These are phyloP conservation scores for Saccharomycopsis selenospora DNA, from an alignment of 805 yeast species.

Conservation along the genomic window DNA sequence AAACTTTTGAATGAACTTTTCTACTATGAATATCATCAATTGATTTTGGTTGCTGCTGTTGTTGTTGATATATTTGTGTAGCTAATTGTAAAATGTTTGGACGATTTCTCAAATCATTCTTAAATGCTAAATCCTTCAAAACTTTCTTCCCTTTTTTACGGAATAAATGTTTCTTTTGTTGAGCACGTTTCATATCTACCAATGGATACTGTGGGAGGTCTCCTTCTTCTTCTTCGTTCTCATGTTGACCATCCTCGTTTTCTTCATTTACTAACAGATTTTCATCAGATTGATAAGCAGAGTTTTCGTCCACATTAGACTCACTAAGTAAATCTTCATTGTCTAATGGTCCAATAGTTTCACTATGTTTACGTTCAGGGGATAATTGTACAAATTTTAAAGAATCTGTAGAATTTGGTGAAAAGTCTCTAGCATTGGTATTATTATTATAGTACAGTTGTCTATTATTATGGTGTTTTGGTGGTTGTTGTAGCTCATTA, in stretches of 20 bases:
- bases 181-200: constrained; percentile 3
- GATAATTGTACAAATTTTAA: too few species aligned
- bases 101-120: constrained; percentile 22
- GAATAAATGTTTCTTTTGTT: constrained; percentile 8
- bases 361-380: too few species aligned
- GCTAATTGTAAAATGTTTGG: constrained; percentile 14
- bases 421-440: too few species aligned
- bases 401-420: too few species aligned
- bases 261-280: background rate
- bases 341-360: too few species aligned
- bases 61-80: background rate
- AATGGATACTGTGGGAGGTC: constrained; percentile 16
- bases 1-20: background rate
- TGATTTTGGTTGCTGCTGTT: background rate
- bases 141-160: constrained; percentile 19
- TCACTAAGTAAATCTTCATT: too few species aligned
- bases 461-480: too few species aligned
- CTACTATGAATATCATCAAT: background rate
- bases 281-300: too few species aligned
- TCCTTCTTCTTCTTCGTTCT: constrained; percentile 6
- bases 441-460: too few species aligned
- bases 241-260: background rate
- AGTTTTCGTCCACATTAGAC: constrained; percentile 3
- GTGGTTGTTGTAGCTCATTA: background rate
- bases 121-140: constrained; percentile 14